Base-by-base conservation (phyloP, 345 rosid genomes). In the Bruguiera gymnorhiza region DNA sequence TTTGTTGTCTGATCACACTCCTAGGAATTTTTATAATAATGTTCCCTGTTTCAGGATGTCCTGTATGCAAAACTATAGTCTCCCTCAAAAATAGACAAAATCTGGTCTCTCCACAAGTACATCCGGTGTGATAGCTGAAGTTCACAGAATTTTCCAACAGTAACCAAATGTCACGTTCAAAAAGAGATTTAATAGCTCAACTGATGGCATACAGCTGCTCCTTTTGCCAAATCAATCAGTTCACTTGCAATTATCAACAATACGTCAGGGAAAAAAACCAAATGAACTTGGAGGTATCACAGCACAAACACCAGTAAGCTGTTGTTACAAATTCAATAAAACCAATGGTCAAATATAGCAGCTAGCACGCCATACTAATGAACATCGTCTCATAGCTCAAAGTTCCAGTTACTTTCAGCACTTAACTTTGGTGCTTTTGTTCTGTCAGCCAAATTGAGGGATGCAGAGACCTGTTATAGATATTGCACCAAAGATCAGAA, bases 341-440 rank as follows among this genome's bases (percentile, higher is more conserved):
- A 73, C 66, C 8, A 48, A 43, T 8, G 9, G 66, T 34, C 32
- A 57, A 70, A 48, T 60, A 65, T 26, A 60, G 55, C 75, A 68
- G 4, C 34, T 29, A 27, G 2, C 50, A 55, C 18, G 34, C 21
- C 24, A 43, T 66, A 70, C 13, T 46, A 6, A 63, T 52, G 46
- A 69, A 65, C 29, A 19, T 13, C 29, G 15, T 13, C 46, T 76
- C 73, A 89, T 78, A 91, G 77, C 63, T 89, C 96, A 37, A 92
- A 79, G 80, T 85, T 83, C 97, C 96, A 92, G 7, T 86, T 85
- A 9, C 81, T 87, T 82, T 92, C 97, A 6, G 93, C 97, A 8
- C 67, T 86, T 67, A 87, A 32, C 64, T 86, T 92, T 4, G 97
- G 96, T 59, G 81, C 72, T 78, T 86, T 87, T 37, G 68, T 55